Base-by-base conservation (phyloP, 202 grass and related monocot genomes). In the Eragrostis tef region DNA sequence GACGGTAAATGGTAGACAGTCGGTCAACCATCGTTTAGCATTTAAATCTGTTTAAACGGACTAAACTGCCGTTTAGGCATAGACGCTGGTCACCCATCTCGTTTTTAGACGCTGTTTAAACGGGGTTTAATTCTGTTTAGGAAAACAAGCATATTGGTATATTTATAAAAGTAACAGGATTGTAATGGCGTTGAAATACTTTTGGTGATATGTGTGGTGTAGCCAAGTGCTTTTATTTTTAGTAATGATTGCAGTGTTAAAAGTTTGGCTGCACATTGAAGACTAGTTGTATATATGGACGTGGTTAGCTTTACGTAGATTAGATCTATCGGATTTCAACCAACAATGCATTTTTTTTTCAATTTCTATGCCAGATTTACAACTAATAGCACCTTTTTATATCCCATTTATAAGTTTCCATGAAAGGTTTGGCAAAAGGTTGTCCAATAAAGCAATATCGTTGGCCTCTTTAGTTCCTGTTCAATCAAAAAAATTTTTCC, bases 401-500 rank as follows among this genome's bases (percentile, higher is more conserved):
- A 16, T 25, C 47, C 11, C 15, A 11, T 67, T 64, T 57, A 24
- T 21, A 39, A 44, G 19, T 61, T 80, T 45, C 17, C 4, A 19
- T 86, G 26, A 67, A 48, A 39, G 5, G 36, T 34, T 52, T 14
- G 39, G 49, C 14, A 61, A 63, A 63, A 71, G 26, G 2, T 6
- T 57, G 64, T 63, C 54, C 21, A 50, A 46, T 2, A 2, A 2
- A 74, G 24, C 73, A 20, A 50, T 52, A 20, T 70, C 64, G 71
- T 75, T 70, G 63, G 10, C 25, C 36, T 79, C 19, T 56, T 12
- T 84, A 57, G 25, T 74, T 21, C 50, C 29, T 64, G 58, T 42
- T 51, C 20, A 57, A 19, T 41, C 57, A 68, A n/a, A n/a, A n/a
- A n/a, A n/a, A 24, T 10, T 15, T 74, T 68, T 71, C 9, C 34